Percentiles rank a stretch among this genome's conserved stretches.
These are phyloP conservation scores for Diutina rugosa DNA, from an alignment of 1,139 yeast genomes.

Conservation along the genomic window DNA sequence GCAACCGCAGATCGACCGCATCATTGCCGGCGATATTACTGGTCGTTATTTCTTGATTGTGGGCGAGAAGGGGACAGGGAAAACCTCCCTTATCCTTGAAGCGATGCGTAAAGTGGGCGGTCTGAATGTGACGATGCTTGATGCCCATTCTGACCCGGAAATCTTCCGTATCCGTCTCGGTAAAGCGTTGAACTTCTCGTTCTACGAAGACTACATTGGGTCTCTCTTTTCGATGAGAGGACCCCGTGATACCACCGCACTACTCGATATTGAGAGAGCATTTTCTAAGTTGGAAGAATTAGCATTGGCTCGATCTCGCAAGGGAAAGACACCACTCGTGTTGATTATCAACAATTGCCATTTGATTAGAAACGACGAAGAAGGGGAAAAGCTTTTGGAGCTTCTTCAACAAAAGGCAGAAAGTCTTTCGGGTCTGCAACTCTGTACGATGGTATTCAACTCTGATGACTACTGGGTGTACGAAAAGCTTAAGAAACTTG, in stretches of 20 bases:
- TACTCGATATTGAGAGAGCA: conserved; percentile 73
- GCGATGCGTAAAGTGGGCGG: conserved; percentile 58
- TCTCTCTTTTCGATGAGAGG: conserved; percentile 73
- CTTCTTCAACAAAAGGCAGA: conserved; percentile 78
- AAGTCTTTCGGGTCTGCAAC: conserved; percentile 59
- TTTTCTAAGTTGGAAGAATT: conserved; percentile 65
- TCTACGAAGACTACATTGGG: conserved; percentile 74
- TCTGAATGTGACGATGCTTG: conserved; percentile 55
- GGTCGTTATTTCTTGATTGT: conserved; percentile 65
- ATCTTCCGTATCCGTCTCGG: conserved; percentile 69
- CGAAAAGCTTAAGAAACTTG: conserved; percentile 59
- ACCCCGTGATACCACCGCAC: conserved; percentile 75
- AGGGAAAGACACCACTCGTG: conserved; percentile 41
- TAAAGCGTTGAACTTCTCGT: conserved; percentile 60
- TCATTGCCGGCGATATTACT: conserved; percentile 44
- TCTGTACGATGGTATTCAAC: conserved; percentile 65
- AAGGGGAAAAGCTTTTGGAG: conserved; percentile 60
- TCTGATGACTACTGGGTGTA: conserved; percentile 85
- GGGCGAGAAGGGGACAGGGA: conserved; percentile 85
- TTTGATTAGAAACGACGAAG: conserved; percentile 59
- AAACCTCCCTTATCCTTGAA: conserved; percentile 60
- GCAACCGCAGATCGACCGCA: conserved; percentile 51
- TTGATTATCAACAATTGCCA: conserved; percentile 67
- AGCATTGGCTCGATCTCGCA: conserved; percentile 37
- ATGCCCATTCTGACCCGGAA: conserved; percentile 83